phyloP scores from a whole-genome alignment of 495 filamentous ascomycete species.

The Hyphodiscus hymeniophilus region DNA sequence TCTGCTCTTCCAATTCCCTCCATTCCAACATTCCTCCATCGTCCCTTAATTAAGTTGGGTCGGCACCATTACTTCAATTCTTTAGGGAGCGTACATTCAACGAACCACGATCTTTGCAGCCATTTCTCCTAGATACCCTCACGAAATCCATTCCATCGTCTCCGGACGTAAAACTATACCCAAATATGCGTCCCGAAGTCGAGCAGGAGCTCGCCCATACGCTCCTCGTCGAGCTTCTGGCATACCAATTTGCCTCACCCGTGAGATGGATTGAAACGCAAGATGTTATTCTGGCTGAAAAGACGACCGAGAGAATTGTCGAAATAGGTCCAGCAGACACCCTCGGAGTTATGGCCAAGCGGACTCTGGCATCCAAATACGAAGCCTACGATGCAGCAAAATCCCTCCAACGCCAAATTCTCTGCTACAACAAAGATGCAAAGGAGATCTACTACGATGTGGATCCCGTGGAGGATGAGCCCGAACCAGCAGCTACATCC shows the following conservation, averaged over 20 bases:
- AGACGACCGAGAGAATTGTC: conserved; percentile 92
- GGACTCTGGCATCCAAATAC: conserved; percentile 94
- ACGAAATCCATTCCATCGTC: conserved; percentile 8
- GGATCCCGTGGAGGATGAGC: conserved; percentile 89
- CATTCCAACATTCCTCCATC: background rate
- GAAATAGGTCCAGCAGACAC: conserved; percentile 97
- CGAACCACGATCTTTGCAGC: background rate
- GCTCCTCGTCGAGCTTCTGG: conserved; percentile 93
- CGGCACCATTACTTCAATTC: background rate
- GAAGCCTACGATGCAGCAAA: conserved; percentile 97
- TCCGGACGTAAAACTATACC: conserved; percentile 25
- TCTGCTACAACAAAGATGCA: conserved; percentile 98
- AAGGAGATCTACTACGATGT: conserved; percentile 99
- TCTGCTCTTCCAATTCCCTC: too few species aligned
- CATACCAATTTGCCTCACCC: conserved; percentile 97
- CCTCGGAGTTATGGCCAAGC: conserved; percentile 95
- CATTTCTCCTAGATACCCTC: background rate
- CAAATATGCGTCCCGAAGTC: conserved; percentile 90
- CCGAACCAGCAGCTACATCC: conserved; percentile 46
- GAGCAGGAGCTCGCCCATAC: conserved; percentile 98
- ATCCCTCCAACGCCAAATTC: conserved; percentile 90
- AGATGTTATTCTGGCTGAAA: conserved; percentile 96
- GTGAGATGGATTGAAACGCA: conserved; percentile 99
- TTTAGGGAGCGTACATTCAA: background rate
- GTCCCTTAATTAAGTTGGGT: background rate